Percentiles rank a stretch among this genome's conserved stretches.
These are phyloP conservation scores for Echites panduratus DNA, from an alignment of 257 asterid genomes.

Conservation along the genomic window DNA sequence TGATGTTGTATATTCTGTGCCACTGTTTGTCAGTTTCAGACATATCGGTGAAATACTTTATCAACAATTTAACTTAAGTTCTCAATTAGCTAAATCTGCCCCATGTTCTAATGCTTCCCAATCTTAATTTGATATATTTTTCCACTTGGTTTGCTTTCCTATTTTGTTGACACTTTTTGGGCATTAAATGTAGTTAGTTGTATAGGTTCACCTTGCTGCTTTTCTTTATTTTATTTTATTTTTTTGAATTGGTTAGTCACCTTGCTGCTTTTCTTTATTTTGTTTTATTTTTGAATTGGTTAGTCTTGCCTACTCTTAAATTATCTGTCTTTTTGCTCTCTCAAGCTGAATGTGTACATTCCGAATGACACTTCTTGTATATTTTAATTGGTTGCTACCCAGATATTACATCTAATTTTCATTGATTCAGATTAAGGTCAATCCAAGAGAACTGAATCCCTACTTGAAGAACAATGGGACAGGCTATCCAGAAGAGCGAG, in stretches of 20 bases:
- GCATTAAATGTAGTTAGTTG: neutral
- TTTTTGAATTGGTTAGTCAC: too few relatives aligned
- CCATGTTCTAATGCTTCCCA: too few relatives aligned
- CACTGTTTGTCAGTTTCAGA: neutral
- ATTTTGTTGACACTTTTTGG: too few relatives aligned
- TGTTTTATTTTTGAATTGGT: neutral
- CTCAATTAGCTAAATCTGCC: neutral
- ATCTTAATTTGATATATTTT: neutral
- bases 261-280: too few relatives aligned
- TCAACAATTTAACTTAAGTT: neutral
- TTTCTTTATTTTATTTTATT: too few relatives aligned
- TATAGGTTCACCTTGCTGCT: neutral
- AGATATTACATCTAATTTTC: neutral
- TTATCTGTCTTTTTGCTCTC: neutral
- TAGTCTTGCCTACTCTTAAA: neutral
- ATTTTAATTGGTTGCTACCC: neutral
- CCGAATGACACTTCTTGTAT: neutral
- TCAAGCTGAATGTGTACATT: neutral
- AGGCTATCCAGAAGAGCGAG: conserved; percentile 79
- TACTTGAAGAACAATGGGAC: conserved; percentile 57
- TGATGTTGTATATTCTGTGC: neutral
- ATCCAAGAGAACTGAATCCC: conserved; percentile 83
- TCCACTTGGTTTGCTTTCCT: too few relatives aligned
- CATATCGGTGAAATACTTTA: neutral
- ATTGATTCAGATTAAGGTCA: conserved; percentile 44